Base-by-base conservation (phyloP, 2,329 filamentous ascomycete species). In the Xylaria sp. region DNA sequence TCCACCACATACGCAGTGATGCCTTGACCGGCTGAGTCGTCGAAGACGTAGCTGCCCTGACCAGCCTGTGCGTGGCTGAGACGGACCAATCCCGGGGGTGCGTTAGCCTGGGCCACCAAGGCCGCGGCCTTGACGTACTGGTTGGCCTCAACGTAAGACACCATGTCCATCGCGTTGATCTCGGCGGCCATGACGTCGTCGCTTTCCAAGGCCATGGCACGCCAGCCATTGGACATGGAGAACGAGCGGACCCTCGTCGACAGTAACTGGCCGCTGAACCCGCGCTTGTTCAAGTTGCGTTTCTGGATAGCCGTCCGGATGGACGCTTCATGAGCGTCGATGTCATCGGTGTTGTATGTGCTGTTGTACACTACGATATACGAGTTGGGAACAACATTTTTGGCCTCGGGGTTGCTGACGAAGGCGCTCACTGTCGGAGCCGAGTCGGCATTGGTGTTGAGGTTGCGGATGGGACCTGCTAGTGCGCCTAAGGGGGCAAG, bases 281-380 rank as follows among this genome's bases (percentile, higher is more conserved):
- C 82, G 49, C 87, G 83, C 79, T 86, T 86, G 77, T 80, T 80
- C 54, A 89, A 73, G 77, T 89, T 89, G 72, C 87, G 86, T 79
- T 86, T 89, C 77, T 84, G 80, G 65, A 90, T 78, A 53, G 84
- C 78, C 49, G 81, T 75, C 65, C 80, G 82, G 74, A 89, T 82
- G 65, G 79, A 81, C 38, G 81, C 78, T 74, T 87, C 80, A 77
- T 88, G 86, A 58, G 82, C 79, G 44, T 80, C 78, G 73, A 90
- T 84, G 44, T 80, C 80, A 17, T 82, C 83, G 26, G 84, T 80
- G 69, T 80, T 81, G 72, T 83, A 84, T 64, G 83, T 84, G 71
- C 81, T 82, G 77, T 90, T 88, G 82, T 89, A 90, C 66, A 91
- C 88, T 63, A 90, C 88, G 70, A 91, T 90, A 79, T 89, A 91